phyloP scores from a whole-genome alignment of 1,139 yeast genomes.

The Yamadazyma blattariae region DNA sequence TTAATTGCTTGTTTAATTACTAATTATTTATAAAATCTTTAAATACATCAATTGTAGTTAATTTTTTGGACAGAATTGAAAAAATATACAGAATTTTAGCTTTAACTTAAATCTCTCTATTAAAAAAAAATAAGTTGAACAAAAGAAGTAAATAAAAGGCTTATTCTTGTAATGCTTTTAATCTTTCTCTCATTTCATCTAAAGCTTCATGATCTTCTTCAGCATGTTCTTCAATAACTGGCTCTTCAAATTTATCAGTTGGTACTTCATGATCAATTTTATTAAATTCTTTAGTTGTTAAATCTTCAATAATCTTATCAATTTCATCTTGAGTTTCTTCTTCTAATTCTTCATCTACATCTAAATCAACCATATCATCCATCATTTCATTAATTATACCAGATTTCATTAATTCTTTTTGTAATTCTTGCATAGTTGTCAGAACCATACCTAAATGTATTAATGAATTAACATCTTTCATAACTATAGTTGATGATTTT shows the following conservation, averaged over 20 bases:
- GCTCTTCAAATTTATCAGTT: slow-evolving; percentile 31
- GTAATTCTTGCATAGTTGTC: slow-evolving; percentile 81
- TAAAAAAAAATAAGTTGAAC: too few species aligned
- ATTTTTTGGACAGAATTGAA: too few species aligned
- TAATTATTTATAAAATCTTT: slow-evolving; percentile 6
- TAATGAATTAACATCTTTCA: slow-evolving; percentile 85
- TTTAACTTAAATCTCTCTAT: too few species aligned
- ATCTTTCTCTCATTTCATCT: slow-evolving; percentile 84
- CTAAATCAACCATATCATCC: slow-evolving; percentile 78
- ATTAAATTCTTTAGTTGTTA: slow-evolving; percentile 41
- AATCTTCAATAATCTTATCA: slow-evolving; percentile 45
- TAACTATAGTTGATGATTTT: slow-evolving; percentile 73
- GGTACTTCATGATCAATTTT: slow-evolving; percentile 45
- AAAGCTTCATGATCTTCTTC: slow-evolving; percentile 74
- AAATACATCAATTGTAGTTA: too few species aligned
- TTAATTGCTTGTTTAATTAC: slow-evolving; percentile 6
- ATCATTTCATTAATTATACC: slow-evolving; percentile 96
- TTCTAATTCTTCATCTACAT: slow-evolving; percentile 62
- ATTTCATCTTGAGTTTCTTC: slow-evolving; percentile 72
- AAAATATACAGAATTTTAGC: not conserved
- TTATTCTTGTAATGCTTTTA: slow-evolving; percentile 78
- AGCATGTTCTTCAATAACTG: slow-evolving; percentile 19
- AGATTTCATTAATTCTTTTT: slow-evolving; percentile 83
- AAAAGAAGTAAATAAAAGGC: too few species aligned
- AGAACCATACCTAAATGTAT: slow-evolving; percentile 78